Conservation (phyloP, 495 filamentous ascomycete species). For the Neurospora terricola region DNA sequence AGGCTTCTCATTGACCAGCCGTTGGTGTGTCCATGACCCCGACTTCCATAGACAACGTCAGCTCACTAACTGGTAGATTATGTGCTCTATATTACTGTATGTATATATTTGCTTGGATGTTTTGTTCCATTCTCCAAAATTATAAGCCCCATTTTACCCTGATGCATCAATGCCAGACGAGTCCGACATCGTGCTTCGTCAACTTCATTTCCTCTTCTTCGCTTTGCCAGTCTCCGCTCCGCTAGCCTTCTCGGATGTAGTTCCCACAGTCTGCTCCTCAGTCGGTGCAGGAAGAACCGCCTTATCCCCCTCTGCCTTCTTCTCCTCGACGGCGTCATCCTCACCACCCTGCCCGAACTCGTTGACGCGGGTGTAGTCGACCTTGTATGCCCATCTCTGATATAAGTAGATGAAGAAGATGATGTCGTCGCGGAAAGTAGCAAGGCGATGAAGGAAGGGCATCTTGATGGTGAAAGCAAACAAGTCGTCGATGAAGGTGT, state of each 20-base stretch:
- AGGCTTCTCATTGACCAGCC: neutral
- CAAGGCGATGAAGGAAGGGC: conserved; percentile 90
- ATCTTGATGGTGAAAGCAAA: conserved; percentile 99
- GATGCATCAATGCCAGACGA: neutral
- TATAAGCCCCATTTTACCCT: neutral
- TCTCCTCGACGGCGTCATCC: conserved; percentile 55
- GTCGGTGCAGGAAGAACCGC: neutral
- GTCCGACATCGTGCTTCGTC: neutral
- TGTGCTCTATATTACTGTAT: neutral
- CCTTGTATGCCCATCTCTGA: conserved; percentile 84
- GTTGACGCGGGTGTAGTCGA: conserved; percentile 88
- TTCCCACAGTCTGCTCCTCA: conserved; percentile 11
- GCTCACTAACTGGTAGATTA: neutral
- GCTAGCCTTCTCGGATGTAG: conserved; percentile 25
- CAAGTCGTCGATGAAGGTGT: conserved; percentile 57
- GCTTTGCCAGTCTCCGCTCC: conserved; percentile 33
- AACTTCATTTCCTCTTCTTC: conserved; percentile 38
- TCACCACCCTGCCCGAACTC: conserved; percentile 97
- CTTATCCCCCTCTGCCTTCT: conserved; percentile 23
- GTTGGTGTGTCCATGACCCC: neutral
- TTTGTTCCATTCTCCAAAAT: neutral
- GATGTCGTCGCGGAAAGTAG: conserved; percentile 87
- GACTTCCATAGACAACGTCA: neutral
- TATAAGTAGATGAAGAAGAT: conserved; percentile 99
- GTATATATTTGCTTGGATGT: neutral